A percentile compares a stretch with the other conserved stretches of the same genome.
Conservation (phyloP, 352 stramenopile species). For the Phytophthora fragariae region DNA sequence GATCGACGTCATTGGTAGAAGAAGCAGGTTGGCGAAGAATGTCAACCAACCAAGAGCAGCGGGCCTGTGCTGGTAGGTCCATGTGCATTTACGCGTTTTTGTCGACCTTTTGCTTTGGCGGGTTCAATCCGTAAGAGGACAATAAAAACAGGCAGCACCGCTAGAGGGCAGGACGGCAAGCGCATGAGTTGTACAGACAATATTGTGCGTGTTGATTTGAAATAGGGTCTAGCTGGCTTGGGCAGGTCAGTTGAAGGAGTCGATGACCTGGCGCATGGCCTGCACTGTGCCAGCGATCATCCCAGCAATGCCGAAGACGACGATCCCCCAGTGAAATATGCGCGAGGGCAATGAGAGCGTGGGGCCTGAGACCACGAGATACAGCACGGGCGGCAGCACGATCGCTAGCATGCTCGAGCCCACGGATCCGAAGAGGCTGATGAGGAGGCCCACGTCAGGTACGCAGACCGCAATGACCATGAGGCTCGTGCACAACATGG, state of each 20-base stretch:
- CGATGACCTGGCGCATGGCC: constrained; percentile 57
- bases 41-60: constrained; percentile 1
- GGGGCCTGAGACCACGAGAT: constrained; percentile 51
- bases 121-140: constrained; percentile 11
- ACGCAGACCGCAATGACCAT: constrained; percentile 82
- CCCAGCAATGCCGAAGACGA: constrained; percentile 60
- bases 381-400: constrained; percentile 76
- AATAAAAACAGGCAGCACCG: constrained; percentile 29
- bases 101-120: constrained; percentile 15
- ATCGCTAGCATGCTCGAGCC: constrained; percentile 86
- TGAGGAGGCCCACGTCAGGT: constrained; percentile 73
- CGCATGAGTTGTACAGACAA: constrained; percentile 15
- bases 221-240: constrained; percentile 25
- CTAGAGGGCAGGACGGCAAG: constrained; percentile 25
- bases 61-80: constrained; percentile 16
- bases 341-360: constrained; percentile 49
- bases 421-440: constrained; percentile 83
- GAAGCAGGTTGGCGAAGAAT: constrained; percentile 9
- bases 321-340: constrained; percentile 56
- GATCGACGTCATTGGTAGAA: constrained; percentile 7
- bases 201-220: constrained; percentile 25
- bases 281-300: constrained; percentile 77
- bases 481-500: constrained; percentile 80
- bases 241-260: constrained; percentile 41
- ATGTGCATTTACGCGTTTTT: constrained; percentile 28